phyloP scores from a whole-genome alignment of 2,329 filamentous ascomycete genomes.

The Neobulgaria alba region DNA sequence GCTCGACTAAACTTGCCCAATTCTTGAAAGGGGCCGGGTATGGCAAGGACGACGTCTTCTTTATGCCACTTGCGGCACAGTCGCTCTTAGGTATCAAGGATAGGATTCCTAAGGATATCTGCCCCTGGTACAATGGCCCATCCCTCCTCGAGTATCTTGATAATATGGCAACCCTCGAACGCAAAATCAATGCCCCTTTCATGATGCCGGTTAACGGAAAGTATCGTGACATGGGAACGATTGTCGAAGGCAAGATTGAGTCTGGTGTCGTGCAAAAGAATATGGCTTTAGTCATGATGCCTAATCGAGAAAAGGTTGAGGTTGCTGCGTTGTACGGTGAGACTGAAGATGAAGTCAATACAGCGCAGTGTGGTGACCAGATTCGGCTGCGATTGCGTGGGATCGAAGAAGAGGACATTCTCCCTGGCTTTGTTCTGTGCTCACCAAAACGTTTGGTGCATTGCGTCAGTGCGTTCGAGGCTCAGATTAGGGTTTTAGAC shows the following conservation, averaged over 20 bases:
- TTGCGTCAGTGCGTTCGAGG: slow-evolving; percentile 83
- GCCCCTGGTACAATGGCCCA: slow-evolving; percentile 80
- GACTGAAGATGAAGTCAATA: slow-evolving; percentile 81
- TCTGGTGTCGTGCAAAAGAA: slow-evolving; percentile 90
- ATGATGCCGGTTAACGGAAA: slow-evolving; percentile 98
- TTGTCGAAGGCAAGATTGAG: slow-evolving; percentile 96
- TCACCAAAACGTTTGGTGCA: slow-evolving; percentile 90
- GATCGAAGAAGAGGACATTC: slow-evolving; percentile 93
- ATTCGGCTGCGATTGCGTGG: slow-evolving; percentile 86
- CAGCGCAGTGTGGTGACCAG: slow-evolving; percentile 87
- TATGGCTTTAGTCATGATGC: slow-evolving; percentile 85
- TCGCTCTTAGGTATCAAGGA: slow-evolving; percentile 81
- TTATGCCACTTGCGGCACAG: slow-evolving; percentile 95
- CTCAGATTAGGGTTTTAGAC: slow-evolving; percentile 91
- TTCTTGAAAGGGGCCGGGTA: slow-evolving; percentile 92
- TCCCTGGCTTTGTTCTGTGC: slow-evolving; percentile 93
- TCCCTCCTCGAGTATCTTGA: slow-evolving; percentile 95
- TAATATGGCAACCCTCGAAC: slow-evolving; percentile 82
- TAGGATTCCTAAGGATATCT: slow-evolving; percentile 65
- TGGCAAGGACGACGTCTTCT: slow-evolving; percentile 89
- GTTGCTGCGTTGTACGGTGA: slow-evolving; percentile 87
- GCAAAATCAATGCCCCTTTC: slow-evolving; percentile 94
- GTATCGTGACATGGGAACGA: slow-evolving; percentile 94
- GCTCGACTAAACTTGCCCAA: slow-evolving; percentile 74
- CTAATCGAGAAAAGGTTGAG: slow-evolving; percentile 74